These are phyloP conservation scores for Funneliformis geosporum DNA, from an alignment of 192 early-diverging fungal species.

Conservation along the genomic window DNA sequence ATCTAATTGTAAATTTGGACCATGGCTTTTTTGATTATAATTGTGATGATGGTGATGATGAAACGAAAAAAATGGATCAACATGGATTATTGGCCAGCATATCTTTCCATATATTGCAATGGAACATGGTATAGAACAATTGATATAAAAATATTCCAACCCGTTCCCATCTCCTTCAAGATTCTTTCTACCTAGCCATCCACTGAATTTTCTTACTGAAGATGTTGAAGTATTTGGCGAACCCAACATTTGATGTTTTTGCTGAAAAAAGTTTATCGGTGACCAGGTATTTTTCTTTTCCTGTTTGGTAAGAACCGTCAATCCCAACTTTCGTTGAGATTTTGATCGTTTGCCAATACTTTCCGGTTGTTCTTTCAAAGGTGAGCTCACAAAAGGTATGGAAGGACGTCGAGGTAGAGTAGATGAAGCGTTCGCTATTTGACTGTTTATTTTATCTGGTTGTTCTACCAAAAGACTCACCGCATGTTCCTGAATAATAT, in stretches of 20 bases:
- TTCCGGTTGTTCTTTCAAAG: not conserved
- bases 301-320: conserved; percentile 15
- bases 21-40: not conserved
- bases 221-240: conserved; percentile 41
- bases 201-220: conserved; percentile 51
- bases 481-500: conserved; percentile 53
- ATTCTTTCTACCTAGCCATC: conserved; percentile 66
- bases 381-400: conserved; percentile 19
- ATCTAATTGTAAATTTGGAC: conserved; percentile 1
- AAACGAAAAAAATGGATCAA: conserved; percentile 1
- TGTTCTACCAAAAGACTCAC: conserved; percentile 62
- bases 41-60: too few species aligned
- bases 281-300: conserved; percentile 48
- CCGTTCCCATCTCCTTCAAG: conserved; percentile 56
- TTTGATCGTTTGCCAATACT: conserved; percentile 21
- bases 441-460: conserved; percentile 50
- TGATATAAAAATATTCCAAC: conserved; percentile 32
- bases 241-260: conserved; percentile 49
- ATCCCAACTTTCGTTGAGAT: not conserved
- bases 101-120: not conserved
- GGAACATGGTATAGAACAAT: not conserved
- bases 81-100: not conserved
- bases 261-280: conserved; percentile 55
- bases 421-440: conserved; percentile 34
- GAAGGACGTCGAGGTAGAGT: conserved; percentile 33